These are phyloP conservation scores for Phytophthora ohioensis DNA, from an alignment of 352 stramenopile species.

Conservation along the genomic window DNA sequence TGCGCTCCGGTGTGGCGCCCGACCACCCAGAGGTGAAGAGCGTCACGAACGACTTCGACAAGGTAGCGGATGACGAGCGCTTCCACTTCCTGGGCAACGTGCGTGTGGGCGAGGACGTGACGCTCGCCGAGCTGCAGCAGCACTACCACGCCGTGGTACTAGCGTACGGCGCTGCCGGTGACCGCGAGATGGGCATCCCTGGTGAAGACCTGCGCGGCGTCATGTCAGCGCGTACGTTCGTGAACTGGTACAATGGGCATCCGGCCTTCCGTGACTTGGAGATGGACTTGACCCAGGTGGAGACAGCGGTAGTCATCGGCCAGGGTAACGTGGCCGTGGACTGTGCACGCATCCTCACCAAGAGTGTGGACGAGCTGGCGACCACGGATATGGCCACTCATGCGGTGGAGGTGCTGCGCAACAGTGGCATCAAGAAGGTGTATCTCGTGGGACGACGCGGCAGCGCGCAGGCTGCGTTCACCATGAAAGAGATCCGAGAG, in stretches of 20 bases:
- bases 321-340: slow-evolving; percentile 98
- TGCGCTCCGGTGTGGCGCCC: slow-evolving; percentile 96
- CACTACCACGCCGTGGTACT: slow-evolving; percentile 96
- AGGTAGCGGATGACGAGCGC: slow-evolving; percentile 80
- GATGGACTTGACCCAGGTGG: slow-evolving; percentile 52
- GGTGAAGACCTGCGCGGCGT: slow-evolving; percentile 85
- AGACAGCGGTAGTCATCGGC: slow-evolving; percentile 95
- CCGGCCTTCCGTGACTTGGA: slow-evolving; percentile 92
- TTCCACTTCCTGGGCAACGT: slow-evolving; percentile 94
- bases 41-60: slow-evolving; percentile 97
- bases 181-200: slow-evolving; percentile 88
- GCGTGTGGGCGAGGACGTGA: slow-evolving; percentile 87
- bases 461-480: slow-evolving; percentile 97
- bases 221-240: slow-evolving; percentile 93
- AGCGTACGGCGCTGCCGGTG: slow-evolving; percentile 95
- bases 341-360: slow-evolving; percentile 95
- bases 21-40: slow-evolving; percentile 99
- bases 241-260: slow-evolving; percentile 99
- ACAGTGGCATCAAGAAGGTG: slow-evolving; percentile 85
- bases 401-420: slow-evolving; percentile 87
- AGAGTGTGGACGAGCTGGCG: slow-evolving; percentile 88
- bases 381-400: slow-evolving; percentile 93
- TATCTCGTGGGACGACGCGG: slow-evolving; percentile 94
- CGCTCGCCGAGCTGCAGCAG: slow-evolving; percentile 85
- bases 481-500: slow-evolving; percentile 97